phyloP scores from a whole-genome alignment of 768 basidiomycete species.

The Boletellus ananas region DNA sequence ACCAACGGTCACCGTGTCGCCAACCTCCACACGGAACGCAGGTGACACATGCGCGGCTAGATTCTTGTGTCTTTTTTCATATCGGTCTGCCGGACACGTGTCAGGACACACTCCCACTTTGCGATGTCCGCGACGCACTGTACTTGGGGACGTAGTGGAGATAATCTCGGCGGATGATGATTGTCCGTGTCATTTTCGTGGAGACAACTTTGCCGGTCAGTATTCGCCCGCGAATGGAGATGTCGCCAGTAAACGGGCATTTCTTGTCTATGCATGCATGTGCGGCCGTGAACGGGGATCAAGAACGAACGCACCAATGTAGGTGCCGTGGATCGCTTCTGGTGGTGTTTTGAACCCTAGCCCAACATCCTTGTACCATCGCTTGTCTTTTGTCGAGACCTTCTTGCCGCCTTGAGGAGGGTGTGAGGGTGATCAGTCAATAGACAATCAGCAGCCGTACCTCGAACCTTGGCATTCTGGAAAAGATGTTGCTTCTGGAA shows the following conservation, averaged over 20 bases:
- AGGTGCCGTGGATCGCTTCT: slow-evolving; percentile 94
- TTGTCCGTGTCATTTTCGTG: slow-evolving; percentile 98
- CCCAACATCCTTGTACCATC: slow-evolving; percentile 99
- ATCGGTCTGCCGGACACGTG: slow-evolving; percentile 65
- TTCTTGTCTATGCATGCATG: slow-evolving; percentile 77
- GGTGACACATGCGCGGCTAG: slow-evolving; percentile 95
- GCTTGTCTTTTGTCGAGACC: slow-evolving; percentile 88
- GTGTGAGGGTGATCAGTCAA: slow-evolving; percentile 9
- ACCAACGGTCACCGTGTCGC: slow-evolving; percentile 95
- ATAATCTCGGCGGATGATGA: slow-evolving; percentile 94
- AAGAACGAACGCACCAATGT: slow-evolving; percentile 69
- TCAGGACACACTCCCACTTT: slow-evolving; percentile 9
- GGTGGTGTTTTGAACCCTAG: slow-evolving; percentile 94
- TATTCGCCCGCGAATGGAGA: slow-evolving; percentile 99
- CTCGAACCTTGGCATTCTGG: slow-evolving; percentile 92
- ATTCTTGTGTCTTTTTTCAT: slow-evolving; percentile 99
- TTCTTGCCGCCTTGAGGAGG: slow-evolving; percentile 68
- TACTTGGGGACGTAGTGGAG: slow-evolving; percentile 98
- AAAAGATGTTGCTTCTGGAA: slow-evolving; percentile 98
- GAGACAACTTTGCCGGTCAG: slow-evolving; percentile 96
- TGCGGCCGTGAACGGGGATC: neutral
- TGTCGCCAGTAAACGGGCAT: slow-evolving; percentile 95
- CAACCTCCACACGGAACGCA: slow-evolving; percentile 96
- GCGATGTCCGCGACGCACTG: slow-evolving; percentile 53
- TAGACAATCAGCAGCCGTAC: slow-evolving; percentile 44